These are phyloP conservation scores for Ogataea nitratoaversa DNA, from an alignment of 805 yeast species.

Conservation along the genomic window DNA sequence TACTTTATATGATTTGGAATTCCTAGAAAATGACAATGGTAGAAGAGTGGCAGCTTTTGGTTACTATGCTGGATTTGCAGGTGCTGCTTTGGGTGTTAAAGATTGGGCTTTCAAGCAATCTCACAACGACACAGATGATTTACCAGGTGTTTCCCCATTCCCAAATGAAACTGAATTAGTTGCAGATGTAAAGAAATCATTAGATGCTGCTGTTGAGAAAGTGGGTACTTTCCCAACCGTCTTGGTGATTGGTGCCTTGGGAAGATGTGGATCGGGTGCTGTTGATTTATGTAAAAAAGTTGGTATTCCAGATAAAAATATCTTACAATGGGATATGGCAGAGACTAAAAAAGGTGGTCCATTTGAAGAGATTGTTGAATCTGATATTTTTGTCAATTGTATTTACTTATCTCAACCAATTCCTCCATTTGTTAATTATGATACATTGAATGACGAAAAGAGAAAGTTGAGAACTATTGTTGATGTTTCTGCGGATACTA, in stretches of 20 bases:
- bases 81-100: slow-evolving; percentile 93
- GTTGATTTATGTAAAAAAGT: slow-evolving; percentile 72
- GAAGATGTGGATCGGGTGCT: slow-evolving; percentile 99
- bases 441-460: slow-evolving; percentile 55
- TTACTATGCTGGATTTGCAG: slow-evolving; percentile 99
- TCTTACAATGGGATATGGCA: slow-evolving; percentile 92
- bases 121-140: slow-evolving; percentile 59
- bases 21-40: slow-evolving; percentile 88
- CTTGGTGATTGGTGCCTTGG: slow-evolving; percentile 92
- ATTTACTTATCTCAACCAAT: slow-evolving; percentile 91
- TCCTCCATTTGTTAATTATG: slow-evolving; percentile 80
- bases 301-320: slow-evolving; percentile 83
- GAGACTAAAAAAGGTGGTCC: slow-evolving; percentile 99
- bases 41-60: slow-evolving; percentile 99
- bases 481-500: slow-evolving; percentile 98
- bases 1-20: slow-evolving; percentile 87
- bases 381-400: slow-evolving; percentile 93
- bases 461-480: slow-evolving; percentile 90
- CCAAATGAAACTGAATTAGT: slow-evolving; percentile 74
- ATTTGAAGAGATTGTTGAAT: slow-evolving; percentile 80
- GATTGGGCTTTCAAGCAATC: slow-evolving; percentile 93
- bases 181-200: slow-evolving; percentile 59
- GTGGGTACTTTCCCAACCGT: slow-evolving; percentile 72
- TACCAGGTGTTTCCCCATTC: slow-evolving; percentile 80
- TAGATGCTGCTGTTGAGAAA: slow-evolving; percentile 51